Evolutionary conservation across 352 stramenopile species (phyloP), one percentile per base, ranked within the genome.

Genomic region (Plasmopara viticola): DNA sequence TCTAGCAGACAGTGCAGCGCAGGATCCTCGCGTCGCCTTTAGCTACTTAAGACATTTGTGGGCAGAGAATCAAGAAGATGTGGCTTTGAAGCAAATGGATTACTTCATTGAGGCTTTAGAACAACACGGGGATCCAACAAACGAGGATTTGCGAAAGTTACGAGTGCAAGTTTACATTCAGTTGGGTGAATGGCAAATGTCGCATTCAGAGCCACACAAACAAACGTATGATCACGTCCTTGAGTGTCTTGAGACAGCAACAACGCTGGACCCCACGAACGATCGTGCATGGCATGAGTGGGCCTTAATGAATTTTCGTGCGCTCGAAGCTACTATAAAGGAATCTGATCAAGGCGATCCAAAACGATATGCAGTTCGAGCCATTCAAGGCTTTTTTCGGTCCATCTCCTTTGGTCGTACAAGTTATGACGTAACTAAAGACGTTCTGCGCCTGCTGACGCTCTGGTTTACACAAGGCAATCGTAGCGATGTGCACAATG

Each of bases 201-300:
- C 79, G 29, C 59, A 87, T 14, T 55, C 69, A 0, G 84, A 95
- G 30, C 78, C 86, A 0, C 68, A 77, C 29, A 84, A 87, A 45
- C 81, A 95, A 44, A 64, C 51, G 35, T 94, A 94, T 39, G 70
- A 84, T 43, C 70, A 91, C 29, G 83, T 93, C 10, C 71, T 94
- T 12, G 72, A 68, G 9, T 91, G 90, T 52, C 67, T 97, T 10
- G 71, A 86, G 50, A 89, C 72, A 0, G 86, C 86, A 29, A 95
- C 85, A 38, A 64, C 85, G 45, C 57, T 94, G 18, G 85, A 95
- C 51, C 80, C 77, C 41, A 94, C 84, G 35, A 96, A 97, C 53
- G 97, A 99, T 62, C 97, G 96, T 45, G 95, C 96, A 18, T 99
- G 95, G 89, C 97, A 99, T 69, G 87, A 93, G 46, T 99, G 97